These are phyloP conservation scores for Claviceps sp. DNA, from an alignment of 2,329 filamentous ascomycete species.

Conservation along the genomic window DNA sequence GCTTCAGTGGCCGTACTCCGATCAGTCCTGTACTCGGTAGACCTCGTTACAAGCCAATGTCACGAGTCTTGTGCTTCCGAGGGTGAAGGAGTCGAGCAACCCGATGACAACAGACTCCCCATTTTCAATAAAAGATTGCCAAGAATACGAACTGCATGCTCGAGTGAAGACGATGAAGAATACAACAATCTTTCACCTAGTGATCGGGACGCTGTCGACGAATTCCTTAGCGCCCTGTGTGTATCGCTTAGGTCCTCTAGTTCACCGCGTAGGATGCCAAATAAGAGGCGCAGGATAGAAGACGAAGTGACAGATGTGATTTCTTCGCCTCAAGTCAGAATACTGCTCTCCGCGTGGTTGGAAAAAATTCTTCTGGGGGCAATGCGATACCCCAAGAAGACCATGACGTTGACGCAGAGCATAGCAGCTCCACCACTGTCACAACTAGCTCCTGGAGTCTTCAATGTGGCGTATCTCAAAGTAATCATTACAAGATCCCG, in stretches of 20 bases:
- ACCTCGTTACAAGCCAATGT: conserved; percentile 7
- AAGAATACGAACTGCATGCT: not conserved
- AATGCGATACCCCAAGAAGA: conserved; percentile 9
- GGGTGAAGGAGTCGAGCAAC: not conserved
- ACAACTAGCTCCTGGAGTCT: conserved; percentile 21
- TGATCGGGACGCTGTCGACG: conserved; percentile 18
- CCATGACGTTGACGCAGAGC: conserved; percentile 10
- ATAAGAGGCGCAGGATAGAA: not conserved
- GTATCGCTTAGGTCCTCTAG: not conserved
- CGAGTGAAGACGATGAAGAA: conserved; percentile 3
- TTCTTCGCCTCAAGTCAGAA: not conserved
- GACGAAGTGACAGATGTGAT: not conserved
- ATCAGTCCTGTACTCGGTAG: conserved; percentile 14
- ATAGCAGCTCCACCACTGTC: conserved; percentile 12
- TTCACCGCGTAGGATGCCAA: not conserved
- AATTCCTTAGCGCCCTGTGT: conserved; percentile 15
- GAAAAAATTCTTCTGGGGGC: conserved; percentile 16
- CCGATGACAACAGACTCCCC: not conserved
- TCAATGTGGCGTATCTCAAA: conserved; percentile 22
- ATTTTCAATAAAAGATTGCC: not conserved
- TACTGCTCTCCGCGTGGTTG: conserved; percentile 8
- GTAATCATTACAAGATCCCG: conserved; percentile 9
- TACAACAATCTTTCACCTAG: conserved; percentile 8
- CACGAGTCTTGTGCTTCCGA: not conserved
- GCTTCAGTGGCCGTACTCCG: conserved; percentile 15